Evolutionary conservation across 345 rosid species (phyloP).

Genomic region (Erucastrum elatum): DNA sequence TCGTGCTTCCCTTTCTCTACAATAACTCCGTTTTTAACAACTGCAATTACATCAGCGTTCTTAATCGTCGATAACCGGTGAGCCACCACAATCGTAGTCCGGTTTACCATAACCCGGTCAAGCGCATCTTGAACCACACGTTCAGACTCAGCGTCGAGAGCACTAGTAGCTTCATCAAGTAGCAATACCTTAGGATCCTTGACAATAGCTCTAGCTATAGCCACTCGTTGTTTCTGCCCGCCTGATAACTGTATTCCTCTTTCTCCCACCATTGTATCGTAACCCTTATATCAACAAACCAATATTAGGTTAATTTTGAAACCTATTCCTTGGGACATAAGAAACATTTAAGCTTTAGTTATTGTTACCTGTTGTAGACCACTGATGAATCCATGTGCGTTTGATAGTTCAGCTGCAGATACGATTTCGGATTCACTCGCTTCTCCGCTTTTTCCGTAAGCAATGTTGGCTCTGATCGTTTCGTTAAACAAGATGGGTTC

Average conservation of each 20-base stretch:
- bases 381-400: constrained; percentile 82
- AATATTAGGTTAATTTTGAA: background rate
- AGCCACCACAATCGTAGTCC: constrained; percentile 65
- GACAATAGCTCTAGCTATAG: constrained; percentile 72
- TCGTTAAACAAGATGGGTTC: constrained; percentile 72
- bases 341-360: background rate
- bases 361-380: constrained; percentile 64
- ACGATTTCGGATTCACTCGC: constrained; percentile 69
- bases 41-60: constrained; percentile 63
- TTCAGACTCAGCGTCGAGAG: constrained; percentile 72
- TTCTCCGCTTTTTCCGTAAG: constrained; percentile 72
- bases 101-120: constrained; percentile 55
- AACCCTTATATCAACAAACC: constrained; percentile 43
- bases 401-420: constrained; percentile 71
- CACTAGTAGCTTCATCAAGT: constrained; percentile 83
- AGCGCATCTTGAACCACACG: constrained; percentile 71
- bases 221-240: constrained; percentile 77
- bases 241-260: constrained; percentile 70
- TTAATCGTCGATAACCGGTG: constrained; percentile 65
- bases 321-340: constrained; percentile 19
- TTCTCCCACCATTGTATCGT: constrained; percentile 68
- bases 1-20: constrained; percentile 72
- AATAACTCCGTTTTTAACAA: constrained; percentile 59
- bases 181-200: constrained; percentile 63
- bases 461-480: constrained; percentile 75